Base-by-base conservation (phyloP, 495 filamentous ascomycete species). In the Penicillium parvum region DNA sequence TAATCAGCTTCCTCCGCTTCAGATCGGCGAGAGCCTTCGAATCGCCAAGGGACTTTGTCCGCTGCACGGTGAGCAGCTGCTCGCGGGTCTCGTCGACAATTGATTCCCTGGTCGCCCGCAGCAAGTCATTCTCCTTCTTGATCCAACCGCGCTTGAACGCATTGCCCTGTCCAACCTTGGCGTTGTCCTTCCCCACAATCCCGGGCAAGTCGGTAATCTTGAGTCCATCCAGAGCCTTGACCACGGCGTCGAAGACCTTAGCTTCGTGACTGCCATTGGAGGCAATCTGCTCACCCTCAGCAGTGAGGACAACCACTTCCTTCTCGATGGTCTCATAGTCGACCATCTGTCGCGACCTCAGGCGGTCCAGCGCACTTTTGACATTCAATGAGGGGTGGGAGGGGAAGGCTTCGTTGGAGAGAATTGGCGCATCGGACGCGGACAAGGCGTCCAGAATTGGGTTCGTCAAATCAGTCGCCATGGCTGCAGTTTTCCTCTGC, bases 111-210 rank as follows among this genome's bases (percentile, higher is more conserved):
- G 61, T 66, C 7, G 76, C 68, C 14, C 77, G 72, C 37, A 86
- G 55, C 28, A 73, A 60, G 45, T 86, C 84, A 57, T 83, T 82
- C 45, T 85, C 90, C 69, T 92, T 95, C 55, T 82, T 84, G 47
- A 98, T 91, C 92, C 92, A 98, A 57, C 88, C 90, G 58, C 86
- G 83, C 75, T 90, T 96, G 72, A 97, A 91, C 30, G 92, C 92
- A 67, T 89, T 95, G 39, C 90, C 88, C 61, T 91, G 87, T n/a
- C 92, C 92, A 32, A 96, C 70, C 64, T 90, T 95, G 43, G 85
- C 83, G 35, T 82, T 79, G n/a, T 82, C 84, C 66, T 86, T 85
- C 52, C 88, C 88, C 32, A 94, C 87, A 50, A 88, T 77, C 9
- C 69, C 75, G 56, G 80, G 77, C 46, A 96, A 69, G 45, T 96